Evolutionary conservation across 1,139 yeast genomes (phyloP), one percentile per base, ranked within the genome.

Genomic region (Pichia sp.): DNA sequence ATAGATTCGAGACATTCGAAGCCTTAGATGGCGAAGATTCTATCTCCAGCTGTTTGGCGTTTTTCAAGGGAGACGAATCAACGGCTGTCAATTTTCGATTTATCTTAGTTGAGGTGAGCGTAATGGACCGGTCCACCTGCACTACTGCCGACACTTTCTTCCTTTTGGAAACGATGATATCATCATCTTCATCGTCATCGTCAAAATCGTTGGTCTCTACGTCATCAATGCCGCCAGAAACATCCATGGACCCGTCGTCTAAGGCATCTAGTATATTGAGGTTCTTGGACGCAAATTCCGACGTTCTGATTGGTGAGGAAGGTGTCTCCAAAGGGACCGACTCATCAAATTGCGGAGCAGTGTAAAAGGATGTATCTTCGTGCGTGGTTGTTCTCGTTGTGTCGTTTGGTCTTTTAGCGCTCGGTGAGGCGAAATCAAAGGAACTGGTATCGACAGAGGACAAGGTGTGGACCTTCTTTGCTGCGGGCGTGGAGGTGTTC

Each of bases 141-240:
- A 60, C 76, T 1, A 75, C 65, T 13, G 50, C 42, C 4, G 50
- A 19, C 0, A 74, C 72, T 56, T 78, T 70, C 44, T 79, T 80
- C 61, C 77, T 72, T 8, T 75, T 70, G 15, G 82, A 74, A 5
- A 79, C 69, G 23, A 82, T 80, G 49, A 82, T 86, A 31, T 64
- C 67, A 16, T 62, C 66, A 19, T 59, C 64, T 1, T 59, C 64
- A 5, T 58, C 62, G 13, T 57, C 63, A 11, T 56, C 62, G 8
- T 61, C 61, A 34, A 64, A 64, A 8, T 64, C 68, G 31, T 61
- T 64, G 15, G 58, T 62, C 7, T 31, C 53, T 26, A 41, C 49
- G 13, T n/a, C 32, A 2, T 26, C 47, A 13, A 45, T 49, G 15
- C 49, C 34, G 15, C 41, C 51, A n/a, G 54, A 51, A 1, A 55